phyloP scores from a whole-genome alignment of 139 green algal species.

The Diplosphaera chodatii region DNA sequence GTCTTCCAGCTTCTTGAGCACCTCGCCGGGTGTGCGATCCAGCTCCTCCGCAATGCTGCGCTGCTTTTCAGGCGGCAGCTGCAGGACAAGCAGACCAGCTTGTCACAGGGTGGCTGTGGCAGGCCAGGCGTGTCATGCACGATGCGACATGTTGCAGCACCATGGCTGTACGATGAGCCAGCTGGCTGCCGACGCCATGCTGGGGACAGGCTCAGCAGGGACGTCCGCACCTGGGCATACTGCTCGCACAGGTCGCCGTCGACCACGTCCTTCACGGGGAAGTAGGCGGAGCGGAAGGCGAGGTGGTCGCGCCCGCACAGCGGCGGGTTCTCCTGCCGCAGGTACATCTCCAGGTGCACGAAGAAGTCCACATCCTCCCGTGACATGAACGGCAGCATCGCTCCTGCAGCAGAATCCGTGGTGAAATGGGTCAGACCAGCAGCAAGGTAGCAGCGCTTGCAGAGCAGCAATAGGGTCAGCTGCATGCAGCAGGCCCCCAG shows the following conservation, averaged over 20 bases:
- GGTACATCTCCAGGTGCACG: conserved; percentile 96
- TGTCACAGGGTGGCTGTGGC: conserved; percentile 1
- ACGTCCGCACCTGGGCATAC: conserved; percentile 58
- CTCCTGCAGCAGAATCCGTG: conserved; percentile 17
- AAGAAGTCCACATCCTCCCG: conserved; percentile 97
- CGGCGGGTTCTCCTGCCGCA: conserved; percentile 89
- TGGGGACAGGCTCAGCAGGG: no score
- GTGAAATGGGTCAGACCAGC: no score
- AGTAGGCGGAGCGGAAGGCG: conserved; percentile 77
- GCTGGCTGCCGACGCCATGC: no score
- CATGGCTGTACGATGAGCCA: no score
- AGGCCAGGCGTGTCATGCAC: no score
- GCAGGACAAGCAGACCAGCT: neutral
- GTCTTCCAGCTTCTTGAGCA: conserved; percentile 98
- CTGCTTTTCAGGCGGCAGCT: conserved; percentile 69
- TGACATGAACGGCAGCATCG: conserved; percentile 78
- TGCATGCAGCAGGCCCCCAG: no score
- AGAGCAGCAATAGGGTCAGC: no score
- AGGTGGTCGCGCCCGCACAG: conserved; percentile 92
- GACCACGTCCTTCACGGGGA: conserved; percentile 86
- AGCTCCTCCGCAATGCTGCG: conserved; percentile 79
- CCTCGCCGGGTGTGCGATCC: conserved; percentile 84
- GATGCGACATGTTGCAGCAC: no score
- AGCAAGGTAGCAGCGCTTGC: no score
- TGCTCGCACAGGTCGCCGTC: conserved; percentile 97